Evolutionary conservation across 164 flowering plant species (phyloP), one percentile per base, ranked within the genome.

Genomic region (Buxus sempervirens): DNA sequence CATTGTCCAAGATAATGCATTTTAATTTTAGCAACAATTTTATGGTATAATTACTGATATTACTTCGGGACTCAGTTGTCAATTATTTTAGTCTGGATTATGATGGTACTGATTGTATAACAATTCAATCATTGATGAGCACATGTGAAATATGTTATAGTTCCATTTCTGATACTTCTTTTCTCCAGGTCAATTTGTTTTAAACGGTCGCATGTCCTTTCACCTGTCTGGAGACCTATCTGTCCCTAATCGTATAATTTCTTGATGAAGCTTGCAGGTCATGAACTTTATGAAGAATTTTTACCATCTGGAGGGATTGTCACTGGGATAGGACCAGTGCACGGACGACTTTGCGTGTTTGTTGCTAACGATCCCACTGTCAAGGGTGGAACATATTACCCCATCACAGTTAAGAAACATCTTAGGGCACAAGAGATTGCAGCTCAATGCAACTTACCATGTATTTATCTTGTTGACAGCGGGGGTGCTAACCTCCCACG

Each of bases 341-440:
- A 95, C 78, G 98, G 95, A 41, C 81, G 83, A 27, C 88, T 92
- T 67, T 95, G 98, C 68, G 87, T 95, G 97, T 85, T 95, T 83
- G 91, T 95, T 65, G 99, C 97, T 21, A 95, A 95, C 78, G 98
- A 95, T 56, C 93, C 99, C 20, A 95, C 99, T 41, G 97, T 87
- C 14, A 95, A 95, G 73, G 98, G 98, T 41, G 99, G 99, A 60
- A 95, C 98, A 23, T 95, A 92, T 76, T 95, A 83, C 80, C 99
- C 99, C 45, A 89, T 95, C 66, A 95, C 98, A 24, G 86, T 95
- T 4, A 95, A 95, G 83, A 95, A 95, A 66, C 99, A 95, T 74
- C 91, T 95, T 4, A 82, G 99, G 82, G 99, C 99, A 65, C 99
- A 92, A 81, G 99, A 95, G 78, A 89, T 95, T 81, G 99, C 99